These are phyloP conservation scores for Emiliania huxleyi DNA, from an alignment of 78 protist species.

Conservation along the genomic window DNA sequence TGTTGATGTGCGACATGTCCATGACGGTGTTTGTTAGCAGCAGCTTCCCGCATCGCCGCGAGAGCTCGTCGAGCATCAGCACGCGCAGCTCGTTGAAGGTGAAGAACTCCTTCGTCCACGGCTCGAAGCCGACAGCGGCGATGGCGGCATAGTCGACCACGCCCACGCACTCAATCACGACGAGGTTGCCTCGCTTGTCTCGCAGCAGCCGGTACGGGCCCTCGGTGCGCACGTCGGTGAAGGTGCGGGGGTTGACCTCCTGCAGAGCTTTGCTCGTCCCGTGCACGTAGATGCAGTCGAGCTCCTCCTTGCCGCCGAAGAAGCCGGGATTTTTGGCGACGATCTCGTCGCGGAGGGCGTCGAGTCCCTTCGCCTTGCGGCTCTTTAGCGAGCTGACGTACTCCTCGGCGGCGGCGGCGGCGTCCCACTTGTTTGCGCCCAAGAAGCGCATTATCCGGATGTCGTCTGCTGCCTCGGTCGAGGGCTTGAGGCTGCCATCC, in stretches of 20 bases:
- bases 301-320: not conserved
- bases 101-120: not conserved
- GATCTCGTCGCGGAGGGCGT: not conserved
- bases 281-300: not conserved
- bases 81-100: not conserved
- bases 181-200: not conserved
- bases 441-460: not conserved
- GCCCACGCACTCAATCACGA: not conserved
- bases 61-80: not conserved
- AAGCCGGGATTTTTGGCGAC: not conserved
- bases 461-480: not conserved
- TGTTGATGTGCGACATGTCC: not conserved
- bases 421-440: not conserved
- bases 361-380: not conserved
- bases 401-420: not conserved
- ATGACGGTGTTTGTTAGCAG: not conserved
- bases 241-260: not conserved
- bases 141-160: not conserved
- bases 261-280: not conserved
- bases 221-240: not conserved
- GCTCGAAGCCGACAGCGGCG: not conserved
- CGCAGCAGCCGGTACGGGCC: not conserved
- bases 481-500: not conserved
- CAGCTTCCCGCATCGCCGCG: not conserved
- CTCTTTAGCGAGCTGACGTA: not conserved